These are phyloP conservation scores for Zygnema cylindricum DNA, from an alignment of 139 green algal genomes.

Conservation along the genomic window DNA sequence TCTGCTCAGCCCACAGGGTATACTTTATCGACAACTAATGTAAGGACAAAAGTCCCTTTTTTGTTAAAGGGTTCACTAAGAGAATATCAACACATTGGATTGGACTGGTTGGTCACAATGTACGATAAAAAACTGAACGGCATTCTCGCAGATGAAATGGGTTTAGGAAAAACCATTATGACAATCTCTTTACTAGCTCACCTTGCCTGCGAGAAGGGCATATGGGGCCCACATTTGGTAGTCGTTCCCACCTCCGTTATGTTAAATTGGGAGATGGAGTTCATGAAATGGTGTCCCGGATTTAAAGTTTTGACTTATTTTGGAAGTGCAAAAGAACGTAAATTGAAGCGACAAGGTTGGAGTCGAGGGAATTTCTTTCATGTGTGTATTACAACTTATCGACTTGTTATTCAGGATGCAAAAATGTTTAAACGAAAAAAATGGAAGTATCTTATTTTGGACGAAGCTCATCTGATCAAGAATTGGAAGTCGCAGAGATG, in stretches of 20 bases:
- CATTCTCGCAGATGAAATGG: slow-evolving; percentile 95
- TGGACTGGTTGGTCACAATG: slow-evolving; percentile 97
- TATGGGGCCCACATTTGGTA: slow-evolving; percentile 92
- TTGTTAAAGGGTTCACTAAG: slow-evolving; percentile 88
- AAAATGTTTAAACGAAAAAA: slow-evolving; percentile 96
- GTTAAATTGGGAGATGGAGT: slow-evolving; percentile 99
- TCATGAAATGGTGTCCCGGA: slow-evolving; percentile 98
- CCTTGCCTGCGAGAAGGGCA: slow-evolving; percentile 85
- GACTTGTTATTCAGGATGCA: slow-evolving; percentile 89
- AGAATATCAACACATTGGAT: slow-evolving; percentile 95
- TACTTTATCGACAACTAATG: slow-evolving; percentile 78
- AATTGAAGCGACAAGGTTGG: slow-evolving; percentile 94
- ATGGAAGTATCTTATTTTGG: slow-evolving; percentile 98
- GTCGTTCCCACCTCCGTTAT: slow-evolving; percentile 91
- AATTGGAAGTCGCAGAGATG: slow-evolving; percentile 98
- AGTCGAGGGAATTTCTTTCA: slow-evolving; percentile 97
- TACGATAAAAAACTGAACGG: slow-evolving; percentile 89
- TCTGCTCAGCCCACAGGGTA: slow-evolving; percentile 76
- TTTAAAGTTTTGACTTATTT: slow-evolving; percentile 99
- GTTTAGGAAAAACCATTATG: slow-evolving; percentile 95
- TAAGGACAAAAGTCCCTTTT: slow-evolving; percentile 80
- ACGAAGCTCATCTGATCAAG: slow-evolving; percentile 99
- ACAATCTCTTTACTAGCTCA: slow-evolving; percentile 92
- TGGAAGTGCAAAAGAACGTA: slow-evolving; percentile 81
- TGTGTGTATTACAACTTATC: slow-evolving; percentile 99